A percentile compares a stretch with the other conserved stretches of the same genome.
Evolutionary conservation across 495 filamentous ascomycete species (phyloP).

Genomic region (Penicillium bovifimosum): DNA sequence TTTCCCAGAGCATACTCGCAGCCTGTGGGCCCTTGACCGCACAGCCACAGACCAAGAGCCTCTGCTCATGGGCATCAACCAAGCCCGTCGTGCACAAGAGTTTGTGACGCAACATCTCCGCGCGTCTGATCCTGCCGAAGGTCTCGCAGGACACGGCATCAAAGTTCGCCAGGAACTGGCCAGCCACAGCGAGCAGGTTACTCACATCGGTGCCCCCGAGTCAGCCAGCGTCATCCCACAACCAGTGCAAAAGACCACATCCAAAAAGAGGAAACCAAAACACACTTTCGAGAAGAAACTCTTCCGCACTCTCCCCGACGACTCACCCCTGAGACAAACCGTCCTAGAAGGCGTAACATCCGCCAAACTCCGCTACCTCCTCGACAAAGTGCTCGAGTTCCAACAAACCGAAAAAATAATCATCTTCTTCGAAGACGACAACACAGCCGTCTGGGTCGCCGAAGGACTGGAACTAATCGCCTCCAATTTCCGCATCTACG

Average conservation of each 20-base stretch:
- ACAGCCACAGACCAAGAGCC: conserved; percentile 20
- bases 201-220: conserved; percentile 15
- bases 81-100: conserved; percentile 53
- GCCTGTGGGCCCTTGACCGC: conserved; percentile 59
- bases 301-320: conserved; percentile 28
- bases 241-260: conserved; percentile 18
- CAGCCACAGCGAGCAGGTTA: conserved; percentile 15
- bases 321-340: conserved; percentile 55
- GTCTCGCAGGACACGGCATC: conserved; percentile 47
- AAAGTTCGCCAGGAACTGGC: conserved; percentile 29
- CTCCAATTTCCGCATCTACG: conserved; percentile 79
- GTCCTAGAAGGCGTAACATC: conserved; percentile 74
- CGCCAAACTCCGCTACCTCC: conserved; percentile 79
- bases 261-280: conserved; percentile 27
- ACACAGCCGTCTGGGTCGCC: conserved; percentile 76
- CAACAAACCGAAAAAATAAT: conserved; percentile 77
- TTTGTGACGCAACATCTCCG: conserved; percentile 51
- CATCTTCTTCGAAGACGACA: conserved; percentile 86
- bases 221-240: conserved; percentile 5
- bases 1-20: conserved; percentile 50
- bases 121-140: conserved; percentile 42
- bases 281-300: conserved; percentile 33
- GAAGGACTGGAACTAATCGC: conserved; percentile 73
- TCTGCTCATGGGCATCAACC: conserved; percentile 49
- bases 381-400: conserved; percentile 62